Evolutionary conservation across 257 asterid species (phyloP), one percentile per base, ranked within the genome.

Genomic region (Leonotis leonurus): DNA sequence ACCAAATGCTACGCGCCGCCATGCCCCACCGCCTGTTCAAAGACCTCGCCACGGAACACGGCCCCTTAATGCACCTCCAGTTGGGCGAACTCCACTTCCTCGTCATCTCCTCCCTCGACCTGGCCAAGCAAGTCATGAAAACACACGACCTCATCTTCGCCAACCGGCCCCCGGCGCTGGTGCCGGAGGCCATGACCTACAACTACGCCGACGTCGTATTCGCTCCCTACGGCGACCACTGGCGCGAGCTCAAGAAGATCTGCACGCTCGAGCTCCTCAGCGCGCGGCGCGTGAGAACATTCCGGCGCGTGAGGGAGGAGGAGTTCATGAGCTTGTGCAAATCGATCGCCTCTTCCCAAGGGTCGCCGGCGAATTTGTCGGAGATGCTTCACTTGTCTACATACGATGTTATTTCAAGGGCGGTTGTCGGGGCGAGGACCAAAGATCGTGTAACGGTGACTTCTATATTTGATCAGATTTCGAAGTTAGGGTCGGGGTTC

Each of bases 81-180:
- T 43, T 75, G 0, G 80, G 80, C 1, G 67, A 70, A 40, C 17
- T 75, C 49, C 80, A 3, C 53, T 60, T 60, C 25, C 40, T 60
- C 29, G 43, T 60, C 11, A 29, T 41, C 13, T 60, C 65, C 27
- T 41, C 80, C 0, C 18, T 67, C 1, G 59, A 39, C 5, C 0
- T 29, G 5, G 73, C 76, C 5, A 40, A 55, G 13, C 30, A 44
- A 8, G 17, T 70, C 0, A 2, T 75, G 16, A 55, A 54, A 60
- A 60, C 80, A 3, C 75, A 60, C 30, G 73, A 71, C 48, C 45
- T 56, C 22, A 25, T 13, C 11, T 76, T 76, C 55, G 65, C 78
- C 0, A 40, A 49, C 3, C 48, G 81, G 41, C 71, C 72, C 2
- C 13, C 45, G 2, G 8, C 5, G 11, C 55, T 50, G 6, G 7